Conservation (phyloP, 441 rosid genomes). For the Aquilaria agallochum region DNA sequence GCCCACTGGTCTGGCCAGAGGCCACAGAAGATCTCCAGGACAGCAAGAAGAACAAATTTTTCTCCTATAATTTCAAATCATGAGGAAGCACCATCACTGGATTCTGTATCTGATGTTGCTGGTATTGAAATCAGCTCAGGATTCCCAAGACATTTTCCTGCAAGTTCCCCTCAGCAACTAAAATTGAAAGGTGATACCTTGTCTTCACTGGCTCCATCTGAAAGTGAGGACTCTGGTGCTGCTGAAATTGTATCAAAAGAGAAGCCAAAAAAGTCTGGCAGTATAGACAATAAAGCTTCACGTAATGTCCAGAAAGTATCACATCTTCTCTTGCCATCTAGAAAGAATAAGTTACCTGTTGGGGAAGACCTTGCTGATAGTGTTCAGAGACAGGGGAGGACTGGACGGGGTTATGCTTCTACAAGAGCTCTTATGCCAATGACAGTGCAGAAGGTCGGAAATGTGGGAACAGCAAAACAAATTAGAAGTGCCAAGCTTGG, state of each 20-base stretch:
- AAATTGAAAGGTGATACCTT: slow-evolving; percentile 67
- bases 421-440: slow-evolving; percentile 64
- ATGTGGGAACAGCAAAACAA: slow-evolving; percentile 83
- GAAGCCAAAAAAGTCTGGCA: slow-evolving; percentile 72
- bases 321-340: slow-evolving; percentile 53
- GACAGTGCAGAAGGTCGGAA: slow-evolving; percentile 62
- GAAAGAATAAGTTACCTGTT: slow-evolving; percentile 67
- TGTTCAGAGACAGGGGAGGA: slow-evolving; percentile 81
- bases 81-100: slow-evolving; percentile 70
- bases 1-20: slow-evolving; percentile 92
- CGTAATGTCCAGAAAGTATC: slow-evolving; percentile 71
- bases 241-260: slow-evolving; percentile 78
- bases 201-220: slow-evolving; percentile 76
- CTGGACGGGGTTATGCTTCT: slow-evolving; percentile 63
- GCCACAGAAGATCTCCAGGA: slow-evolving; percentile 85
- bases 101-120: slow-evolving; percentile 70
- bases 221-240: slow-evolving; percentile 90
- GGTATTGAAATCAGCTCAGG: slow-evolving; percentile 70
- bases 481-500: slow-evolving; percentile 80
- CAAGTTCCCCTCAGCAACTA: slow-evolving; percentile 74
- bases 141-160: slow-evolving; percentile 56
- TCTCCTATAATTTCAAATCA: slow-evolving; percentile 69
- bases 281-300: slow-evolving; percentile 60
- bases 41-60: slow-evolving; percentile 90
- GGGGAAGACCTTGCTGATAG: slow-evolving; percentile 86